These are phyloP conservation scores for Penicillium mononematosum DNA, from an alignment of 495 filamentous ascomycete species.

Conservation along the genomic window DNA sequence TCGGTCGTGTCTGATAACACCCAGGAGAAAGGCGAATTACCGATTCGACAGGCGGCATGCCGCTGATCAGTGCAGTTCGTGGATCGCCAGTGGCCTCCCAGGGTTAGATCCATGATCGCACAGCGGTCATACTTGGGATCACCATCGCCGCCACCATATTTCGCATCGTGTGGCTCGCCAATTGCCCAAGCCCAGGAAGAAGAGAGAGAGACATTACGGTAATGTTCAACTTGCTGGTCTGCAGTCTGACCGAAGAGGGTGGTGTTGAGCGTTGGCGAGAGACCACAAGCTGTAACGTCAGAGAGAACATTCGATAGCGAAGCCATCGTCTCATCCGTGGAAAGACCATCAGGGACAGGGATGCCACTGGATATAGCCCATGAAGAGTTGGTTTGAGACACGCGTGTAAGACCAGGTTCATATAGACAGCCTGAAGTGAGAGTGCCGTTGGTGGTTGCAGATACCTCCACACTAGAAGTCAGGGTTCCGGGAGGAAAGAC, in stretches of 20 bases:
- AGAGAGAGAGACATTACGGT: conserved; percentile 50
- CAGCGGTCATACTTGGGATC: conserved; percentile 44
- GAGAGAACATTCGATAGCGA: conserved; percentile 32
- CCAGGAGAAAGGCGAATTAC: conserved; percentile 54
- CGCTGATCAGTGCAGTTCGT: conserved; percentile 52
- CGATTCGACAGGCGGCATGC: conserved; percentile 54
- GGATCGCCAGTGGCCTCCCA: conserved; percentile 53
- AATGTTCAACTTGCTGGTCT: conserved; percentile 41
- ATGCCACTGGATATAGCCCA: conserved; percentile 50
- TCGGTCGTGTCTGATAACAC: conserved; percentile 37
- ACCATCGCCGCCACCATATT: conserved; percentile 21
- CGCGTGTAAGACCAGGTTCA: conserved; percentile 29
- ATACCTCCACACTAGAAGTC: conserved; percentile 26
- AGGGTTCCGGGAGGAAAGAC: conserved; percentile 49
- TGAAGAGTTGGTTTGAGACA: conserved; percentile 54
- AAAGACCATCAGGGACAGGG: conserved; percentile 30
- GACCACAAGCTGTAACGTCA: conserved; percentile 55
- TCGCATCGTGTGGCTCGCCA: conserved; percentile 51
- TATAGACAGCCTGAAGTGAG: conserved; percentile 55
- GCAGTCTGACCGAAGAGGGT: conserved; percentile 55
- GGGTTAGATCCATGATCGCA: conserved; percentile 48
- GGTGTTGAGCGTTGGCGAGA: conserved; percentile 56
- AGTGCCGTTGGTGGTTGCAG: conserved; percentile 32
- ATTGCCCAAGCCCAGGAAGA: conserved; percentile 60
- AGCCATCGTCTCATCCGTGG: conserved; percentile 33